Evolutionary conservation across 306 rosid genomes (phyloP), one percentile per base, ranked within the genome.

Genomic region (Inga leiocalycina): DNA sequence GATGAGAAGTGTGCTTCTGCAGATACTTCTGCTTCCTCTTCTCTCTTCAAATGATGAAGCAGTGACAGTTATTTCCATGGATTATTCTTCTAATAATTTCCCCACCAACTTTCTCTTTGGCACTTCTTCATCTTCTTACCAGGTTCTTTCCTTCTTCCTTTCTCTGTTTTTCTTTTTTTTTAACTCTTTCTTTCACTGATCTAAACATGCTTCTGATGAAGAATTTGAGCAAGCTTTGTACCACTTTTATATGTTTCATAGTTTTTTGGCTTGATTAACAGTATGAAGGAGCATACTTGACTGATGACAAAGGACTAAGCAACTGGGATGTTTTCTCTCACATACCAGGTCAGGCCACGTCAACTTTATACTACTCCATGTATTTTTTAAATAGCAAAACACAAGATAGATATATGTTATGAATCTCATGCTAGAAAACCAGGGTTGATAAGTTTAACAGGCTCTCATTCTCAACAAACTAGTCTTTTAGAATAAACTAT

Each of bases 301-400:
- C 46, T 70, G 89, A 94, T 54, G 97, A 94, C 17, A 94, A 92
- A 83, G 92, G 98, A 2, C 86, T 67, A 6, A 88, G 57, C 80
- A 92, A 91, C 54, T 92, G 94, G 98, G 98, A 92, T 70, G 76
- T 86, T 82, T 91, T 88, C 79, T 83, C 90, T 79, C 98, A 92
- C 35, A 54, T 79, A 71, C 66, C 87, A 79, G 94, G 94, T 51
- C 57, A 51, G 57, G n/a, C 19, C 54, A 3, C 4, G 5, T 49
- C 54, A 49, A 49, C 12, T 11, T 12, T 49, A 49, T 49, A 49
- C 4, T 13, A 16, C n/a, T 51, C 19, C 15, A 51, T 4, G 57
- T 14, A 16, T 14, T 51, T 51, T 16, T 16, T 15, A 49, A 49
- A 49, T 49, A 12, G 4, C 5, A 49, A 49, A 49, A 49, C 54